These are phyloP conservation scores for Penicillium corylophilum DNA, from an alignment of 2,329 filamentous ascomycete genomes.

Conservation along the genomic window DNA sequence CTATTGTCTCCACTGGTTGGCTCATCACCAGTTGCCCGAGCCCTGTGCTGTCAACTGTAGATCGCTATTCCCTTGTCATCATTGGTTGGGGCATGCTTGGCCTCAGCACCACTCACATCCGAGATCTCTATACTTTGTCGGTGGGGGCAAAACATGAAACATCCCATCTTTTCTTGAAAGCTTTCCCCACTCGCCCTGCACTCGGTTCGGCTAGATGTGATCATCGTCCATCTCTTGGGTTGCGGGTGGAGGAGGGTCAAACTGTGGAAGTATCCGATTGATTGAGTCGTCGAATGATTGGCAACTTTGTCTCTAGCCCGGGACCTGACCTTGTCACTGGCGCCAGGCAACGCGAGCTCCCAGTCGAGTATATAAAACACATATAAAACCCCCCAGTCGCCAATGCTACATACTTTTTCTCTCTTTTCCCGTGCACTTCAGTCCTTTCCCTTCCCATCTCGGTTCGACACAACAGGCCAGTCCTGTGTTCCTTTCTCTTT, in stretches of 20 bases:
- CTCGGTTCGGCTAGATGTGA: neutral
- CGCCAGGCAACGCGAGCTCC: neutral
- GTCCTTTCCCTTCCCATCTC: conserved; percentile 20
- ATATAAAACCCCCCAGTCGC: conserved; percentile 24
- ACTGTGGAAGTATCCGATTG: conserved; percentile 18
- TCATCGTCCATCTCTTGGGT: conserved; percentile 3
- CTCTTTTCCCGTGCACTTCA: conserved; percentile 22
- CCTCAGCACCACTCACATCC: conserved; percentile 10
- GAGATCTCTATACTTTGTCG: neutral
- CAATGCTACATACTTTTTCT: conserved; percentile 13
- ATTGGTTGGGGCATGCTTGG: conserved; percentile 12
- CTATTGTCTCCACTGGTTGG: conserved; percentile 18
- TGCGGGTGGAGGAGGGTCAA: conserved; percentile 11
- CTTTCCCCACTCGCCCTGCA: conserved; percentile 6
- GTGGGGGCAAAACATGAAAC: conserved; percentile 16
- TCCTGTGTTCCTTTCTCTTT: conserved; percentile 36
- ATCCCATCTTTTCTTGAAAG: conserved; percentile 13
- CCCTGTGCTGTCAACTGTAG: conserved; percentile 5
- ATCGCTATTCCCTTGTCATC: conserved; percentile 11
- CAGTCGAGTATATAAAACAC: conserved; percentile 22
- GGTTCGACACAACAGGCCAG: conserved; percentile 36
- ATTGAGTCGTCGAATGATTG: conserved; percentile 9
- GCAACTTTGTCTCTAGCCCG: conserved; percentile 6
- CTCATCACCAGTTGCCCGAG: conserved; percentile 18
- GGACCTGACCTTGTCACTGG: neutral